A percentile compares a stretch with the other conserved stretches of the same genome.
phyloP scores from a whole-genome alignment of 2,329 filamentous ascomycete genomes.

The Elsinoe perseae region DNA sequence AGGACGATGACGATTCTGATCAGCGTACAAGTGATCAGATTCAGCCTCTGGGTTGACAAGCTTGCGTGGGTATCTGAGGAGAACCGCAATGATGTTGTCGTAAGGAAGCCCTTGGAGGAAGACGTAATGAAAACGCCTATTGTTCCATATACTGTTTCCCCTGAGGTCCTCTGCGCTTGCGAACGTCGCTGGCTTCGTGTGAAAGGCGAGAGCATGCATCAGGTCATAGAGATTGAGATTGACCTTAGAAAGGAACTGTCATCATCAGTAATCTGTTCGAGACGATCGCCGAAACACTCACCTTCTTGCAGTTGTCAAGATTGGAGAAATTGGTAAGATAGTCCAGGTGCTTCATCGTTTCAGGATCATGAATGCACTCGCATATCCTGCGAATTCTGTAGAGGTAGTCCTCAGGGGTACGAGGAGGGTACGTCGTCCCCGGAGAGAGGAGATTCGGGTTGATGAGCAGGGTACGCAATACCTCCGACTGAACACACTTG shows the following conservation, averaged over 20 bases:
- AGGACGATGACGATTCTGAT: background rate
- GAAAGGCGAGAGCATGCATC: constrained; percentile 7
- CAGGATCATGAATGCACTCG: background rate
- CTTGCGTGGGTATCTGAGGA: background rate
- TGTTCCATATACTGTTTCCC: constrained; percentile 12
- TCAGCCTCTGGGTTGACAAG: background rate
- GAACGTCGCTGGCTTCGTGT: constrained; percentile 13
- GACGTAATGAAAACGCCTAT: background rate
- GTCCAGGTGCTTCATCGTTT: background rate
- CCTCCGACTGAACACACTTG: background rate
- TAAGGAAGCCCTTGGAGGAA: constrained; percentile 17
- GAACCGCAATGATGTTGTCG: constrained; percentile 13
- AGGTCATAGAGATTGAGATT: constrained; percentile 20
- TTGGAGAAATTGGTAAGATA: background rate
- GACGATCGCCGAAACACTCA: background rate
- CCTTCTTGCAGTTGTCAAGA: background rate
- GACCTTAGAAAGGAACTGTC: constrained; percentile 16
- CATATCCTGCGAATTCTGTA: constrained; percentile 1
- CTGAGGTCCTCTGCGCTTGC: background rate
- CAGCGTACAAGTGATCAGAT: background rate
- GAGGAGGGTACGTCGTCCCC: background rate
- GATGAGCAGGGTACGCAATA: background rate
- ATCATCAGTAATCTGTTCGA: background rate
- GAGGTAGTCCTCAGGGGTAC: background rate
- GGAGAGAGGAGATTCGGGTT: background rate